A percentile compares a stretch with the other conserved stretches of the same genome.
These are phyloP conservation scores for Yueomyces sp. DNA, from an alignment of 1,139 yeast genomes.

Conservation along the genomic window DNA sequence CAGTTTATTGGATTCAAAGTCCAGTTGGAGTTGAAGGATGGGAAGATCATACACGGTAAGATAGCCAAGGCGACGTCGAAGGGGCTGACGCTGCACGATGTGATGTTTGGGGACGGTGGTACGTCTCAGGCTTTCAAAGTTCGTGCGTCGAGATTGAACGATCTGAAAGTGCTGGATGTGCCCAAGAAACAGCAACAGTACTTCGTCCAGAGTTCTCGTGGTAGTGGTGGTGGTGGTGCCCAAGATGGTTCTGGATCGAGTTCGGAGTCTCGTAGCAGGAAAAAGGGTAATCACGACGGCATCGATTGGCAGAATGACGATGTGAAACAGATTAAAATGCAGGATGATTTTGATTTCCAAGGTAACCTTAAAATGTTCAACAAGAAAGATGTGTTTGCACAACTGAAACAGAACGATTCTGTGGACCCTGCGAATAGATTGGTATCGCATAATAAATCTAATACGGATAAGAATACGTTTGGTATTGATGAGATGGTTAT, in stretches of 20 bases:
- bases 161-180: conserved; percentile 25
- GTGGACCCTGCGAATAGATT: conserved; percentile 50
- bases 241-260: conserved; percentile 3
- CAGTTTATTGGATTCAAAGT: conserved; percentile 24
- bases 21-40: conserved; percentile 23
- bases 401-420: conserved; percentile 53
- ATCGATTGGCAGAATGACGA: conserved; percentile 43
- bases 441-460: conserved; percentile 60
- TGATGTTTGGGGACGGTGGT: conserved; percentile 23
- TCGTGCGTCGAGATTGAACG: conserved; percentile 22
- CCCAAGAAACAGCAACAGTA: conserved; percentile 12
- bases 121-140: conserved; percentile 24
- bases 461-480: conserved; percentile 31
- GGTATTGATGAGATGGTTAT: conserved; percentile 69
- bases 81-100: conserved; percentile 22
- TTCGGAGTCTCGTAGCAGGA: conserved; percentile 1
- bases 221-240: conserved; percentile 2
- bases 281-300: conserved; percentile 7
- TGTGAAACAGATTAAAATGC: conserved; percentile 34
- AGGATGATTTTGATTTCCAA: conserved; percentile 76
- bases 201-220: conserved; percentile 3
- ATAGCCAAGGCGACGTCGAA: conserved; percentile 22
- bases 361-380: conserved; percentile 76
- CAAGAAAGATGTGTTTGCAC: conserved; percentile 67
- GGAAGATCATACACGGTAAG: conserved; percentile 21